These are phyloP conservation scores for Inosperma sp. DNA, from an alignment of 768 basidiomycete species.

Conservation along the genomic window DNA sequence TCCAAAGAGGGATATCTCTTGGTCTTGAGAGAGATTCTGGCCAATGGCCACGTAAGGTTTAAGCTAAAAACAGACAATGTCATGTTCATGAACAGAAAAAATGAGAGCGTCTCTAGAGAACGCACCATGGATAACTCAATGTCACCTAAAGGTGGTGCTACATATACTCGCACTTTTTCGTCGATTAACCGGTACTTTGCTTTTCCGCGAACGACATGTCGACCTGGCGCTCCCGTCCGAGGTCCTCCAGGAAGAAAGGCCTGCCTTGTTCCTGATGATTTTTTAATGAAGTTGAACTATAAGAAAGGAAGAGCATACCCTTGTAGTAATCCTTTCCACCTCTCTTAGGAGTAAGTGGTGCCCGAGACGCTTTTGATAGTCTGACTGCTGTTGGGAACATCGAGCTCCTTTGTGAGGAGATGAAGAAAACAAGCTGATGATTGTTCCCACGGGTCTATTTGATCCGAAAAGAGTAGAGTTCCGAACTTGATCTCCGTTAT, in stretches of 20 bases:
- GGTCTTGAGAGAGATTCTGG: constrained; percentile 36
- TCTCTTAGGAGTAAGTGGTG: constrained; percentile 76
- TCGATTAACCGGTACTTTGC: constrained; percentile 80
- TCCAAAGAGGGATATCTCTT: constrained; percentile 35
- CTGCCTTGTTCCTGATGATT: constrained; percentile 67
- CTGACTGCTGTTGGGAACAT: constrained; percentile 71
- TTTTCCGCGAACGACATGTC: constrained; percentile 72
- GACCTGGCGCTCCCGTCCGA: constrained; percentile 85
- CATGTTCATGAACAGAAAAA: neutral
- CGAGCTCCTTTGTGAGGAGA: neutral
- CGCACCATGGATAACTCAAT: constrained; percentile 56
- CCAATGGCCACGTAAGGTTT: constrained; percentile 61
- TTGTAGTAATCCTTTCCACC: constrained; percentile 98
- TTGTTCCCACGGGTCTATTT: constrained; percentile 10
- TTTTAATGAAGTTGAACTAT: neutral
- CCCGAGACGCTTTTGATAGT: constrained; percentile 79
- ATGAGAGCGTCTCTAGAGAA: constrained; percentile 8
- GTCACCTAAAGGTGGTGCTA: constrained; percentile 69
- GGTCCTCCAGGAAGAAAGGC: constrained; percentile 78
- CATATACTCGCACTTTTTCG: constrained; percentile 76
- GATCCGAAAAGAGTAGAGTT: no score
- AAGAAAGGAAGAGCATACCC: constrained; percentile 44
- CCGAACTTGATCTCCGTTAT: no score
- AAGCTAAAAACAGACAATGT: constrained; percentile 39
- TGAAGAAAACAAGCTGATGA: neutral